Evolutionary conservation across 805 yeast species (phyloP).

Genomic region (Ogataea glucozyma): DNA sequence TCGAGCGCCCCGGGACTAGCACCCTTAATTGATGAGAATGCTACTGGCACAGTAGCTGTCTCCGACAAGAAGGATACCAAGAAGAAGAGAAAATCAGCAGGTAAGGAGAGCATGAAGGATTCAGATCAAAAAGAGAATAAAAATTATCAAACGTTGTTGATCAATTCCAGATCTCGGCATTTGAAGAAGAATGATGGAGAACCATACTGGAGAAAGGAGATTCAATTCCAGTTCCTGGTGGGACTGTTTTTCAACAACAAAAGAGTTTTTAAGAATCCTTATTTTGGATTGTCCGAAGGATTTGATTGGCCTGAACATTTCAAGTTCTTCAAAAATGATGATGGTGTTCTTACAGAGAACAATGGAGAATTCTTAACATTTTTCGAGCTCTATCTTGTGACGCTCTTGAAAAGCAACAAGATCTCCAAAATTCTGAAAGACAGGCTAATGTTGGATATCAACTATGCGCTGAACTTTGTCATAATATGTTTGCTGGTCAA

Average conservation of each 20-base stretch:
- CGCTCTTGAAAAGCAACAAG: constrained; percentile 79
- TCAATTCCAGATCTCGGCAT: constrained; percentile 47
- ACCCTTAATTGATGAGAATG: constrained; percentile 2
- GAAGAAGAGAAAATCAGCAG: constrained; percentile 14
- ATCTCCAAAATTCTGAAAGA: constrained; percentile 83
- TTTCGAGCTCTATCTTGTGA: constrained; percentile 78
- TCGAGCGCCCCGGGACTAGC: background rate
- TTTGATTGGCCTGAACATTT: constrained; percentile 41
- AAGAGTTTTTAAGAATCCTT: constrained; percentile 68
- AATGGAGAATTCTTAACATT: constrained; percentile 61
- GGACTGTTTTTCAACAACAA: constrained; percentile 62
- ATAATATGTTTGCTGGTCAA: constrained; percentile 74
- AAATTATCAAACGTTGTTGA: constrained; percentile 31
- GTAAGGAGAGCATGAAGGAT: constrained; percentile 14
- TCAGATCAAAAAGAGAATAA: constrained; percentile 23
- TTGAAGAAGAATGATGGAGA: constrained; percentile 90
- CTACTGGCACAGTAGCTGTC: background rate
- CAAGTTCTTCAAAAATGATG: constrained; percentile 23
- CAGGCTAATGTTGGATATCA: constrained; percentile 62
- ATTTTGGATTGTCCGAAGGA: constrained; percentile 36
- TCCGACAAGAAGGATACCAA: constrained; percentile 15
- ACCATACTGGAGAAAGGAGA: constrained; percentile 85
- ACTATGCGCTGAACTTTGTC: constrained; percentile 38
- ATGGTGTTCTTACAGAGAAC: constrained; percentile 25
- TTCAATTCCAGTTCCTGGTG: constrained; percentile 77